Percentiles rank a stretch among this genome's conserved stretches.
Conservation (phyloP, 306 rosid genomes). For the Medicago lupulina region DNA sequence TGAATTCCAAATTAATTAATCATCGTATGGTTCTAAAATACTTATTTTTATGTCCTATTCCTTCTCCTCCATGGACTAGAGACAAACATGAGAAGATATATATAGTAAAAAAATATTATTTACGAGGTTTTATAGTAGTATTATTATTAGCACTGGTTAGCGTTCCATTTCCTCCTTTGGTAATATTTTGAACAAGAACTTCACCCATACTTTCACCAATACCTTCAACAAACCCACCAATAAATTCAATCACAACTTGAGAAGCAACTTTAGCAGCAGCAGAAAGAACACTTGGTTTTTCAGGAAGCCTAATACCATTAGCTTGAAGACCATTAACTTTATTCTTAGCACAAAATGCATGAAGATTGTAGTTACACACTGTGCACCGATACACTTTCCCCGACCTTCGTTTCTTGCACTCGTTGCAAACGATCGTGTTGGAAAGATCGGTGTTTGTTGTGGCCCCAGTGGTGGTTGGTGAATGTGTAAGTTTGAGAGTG, state of each 20-base stretch:
- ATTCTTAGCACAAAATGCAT: constrained; percentile 77
- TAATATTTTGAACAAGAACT: constrained; percentile 64
- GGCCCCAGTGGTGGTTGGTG: constrained; percentile 21
- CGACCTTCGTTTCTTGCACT: constrained; percentile 67
- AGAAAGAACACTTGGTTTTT: constrained; percentile 60
- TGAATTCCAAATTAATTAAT: too few species aligned
- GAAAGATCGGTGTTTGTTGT: background rate
- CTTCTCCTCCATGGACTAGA: background rate
- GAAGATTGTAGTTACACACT: constrained; percentile 69
- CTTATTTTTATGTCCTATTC: background rate
- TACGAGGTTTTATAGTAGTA: constrained; percentile 18
- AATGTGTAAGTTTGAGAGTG: constrained; percentile 45
- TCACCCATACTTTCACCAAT: constrained; percentile 81
- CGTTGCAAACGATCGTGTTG: constrained; percentile 49
- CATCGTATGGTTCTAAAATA: background rate
- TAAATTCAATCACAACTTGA: constrained; percentile 72
- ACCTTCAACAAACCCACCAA: constrained; percentile 82
- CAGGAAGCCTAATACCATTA: constrained; percentile 54
- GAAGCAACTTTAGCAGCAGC: constrained; percentile 73
- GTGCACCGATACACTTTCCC: constrained; percentile 79
- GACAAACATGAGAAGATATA: background rate
- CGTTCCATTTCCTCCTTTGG: constrained; percentile 47
- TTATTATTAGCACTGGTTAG: background rate
- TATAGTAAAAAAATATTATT: background rate
- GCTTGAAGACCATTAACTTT: constrained; percentile 73